Conservation (phyloP, 1,139 yeast genomes). For the Lodderomyces metapsilosis region DNA sequence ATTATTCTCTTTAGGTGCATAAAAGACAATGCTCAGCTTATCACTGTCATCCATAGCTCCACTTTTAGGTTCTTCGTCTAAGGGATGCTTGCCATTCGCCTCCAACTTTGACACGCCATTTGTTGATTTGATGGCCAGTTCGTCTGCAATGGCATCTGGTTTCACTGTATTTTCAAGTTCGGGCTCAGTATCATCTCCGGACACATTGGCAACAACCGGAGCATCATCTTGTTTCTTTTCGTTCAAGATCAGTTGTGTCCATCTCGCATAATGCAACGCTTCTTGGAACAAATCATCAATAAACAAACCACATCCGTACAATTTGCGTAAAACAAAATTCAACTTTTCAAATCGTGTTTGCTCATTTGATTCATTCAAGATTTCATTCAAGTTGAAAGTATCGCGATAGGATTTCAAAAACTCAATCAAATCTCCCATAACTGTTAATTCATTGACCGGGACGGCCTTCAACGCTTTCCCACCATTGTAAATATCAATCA, state of each 20-base stretch:
- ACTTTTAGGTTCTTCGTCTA: not conserved
- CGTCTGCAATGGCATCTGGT: too few relatives aligned
- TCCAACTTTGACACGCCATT: too few relatives aligned
- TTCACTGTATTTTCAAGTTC: too few relatives aligned
- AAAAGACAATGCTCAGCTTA: not conserved
- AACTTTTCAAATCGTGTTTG: conserved; percentile 24
- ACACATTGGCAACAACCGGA: not conserved
- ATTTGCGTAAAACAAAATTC: conserved; percentile 29
- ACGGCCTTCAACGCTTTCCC: conserved; percentile 34
- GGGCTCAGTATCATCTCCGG: not conserved
- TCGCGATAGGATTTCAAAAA: conserved; percentile 13
- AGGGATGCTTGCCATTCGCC: not conserved
- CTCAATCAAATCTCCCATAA: conserved; percentile 22
- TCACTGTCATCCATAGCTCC: not conserved
- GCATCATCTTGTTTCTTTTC: not conserved
- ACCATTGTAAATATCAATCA: conserved; percentile 21
- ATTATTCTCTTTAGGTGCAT: not conserved
- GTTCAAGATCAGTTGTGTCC: not conserved
- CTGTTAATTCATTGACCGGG: conserved; percentile 39
- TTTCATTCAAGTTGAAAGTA: conserved; percentile 16
- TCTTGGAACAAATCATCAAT: conserved; percentile 20
- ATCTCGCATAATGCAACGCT: not conserved
- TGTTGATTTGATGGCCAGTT: too few relatives aligned
- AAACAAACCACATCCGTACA: conserved; percentile 34
- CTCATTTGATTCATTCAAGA: conserved; percentile 13